phyloP scores from a whole-genome alignment of 805 yeast genomes.

The Candida verbasci region DNA sequence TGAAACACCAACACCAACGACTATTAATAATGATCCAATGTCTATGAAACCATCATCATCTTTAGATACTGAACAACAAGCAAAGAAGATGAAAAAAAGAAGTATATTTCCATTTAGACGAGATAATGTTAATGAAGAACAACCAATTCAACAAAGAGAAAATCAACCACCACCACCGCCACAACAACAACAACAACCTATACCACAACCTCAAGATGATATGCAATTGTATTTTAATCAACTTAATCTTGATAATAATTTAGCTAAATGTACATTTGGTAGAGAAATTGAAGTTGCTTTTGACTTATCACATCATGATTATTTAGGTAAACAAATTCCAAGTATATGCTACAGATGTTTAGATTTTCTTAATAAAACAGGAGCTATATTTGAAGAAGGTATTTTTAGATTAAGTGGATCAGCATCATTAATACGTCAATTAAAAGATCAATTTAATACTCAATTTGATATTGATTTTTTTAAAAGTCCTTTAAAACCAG shows the following conservation, averaged over 20 bases:
- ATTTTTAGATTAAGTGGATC: conserved; percentile 89
- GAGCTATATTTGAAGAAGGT: conserved; percentile 85
- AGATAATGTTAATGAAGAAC: conserved; percentile 5
- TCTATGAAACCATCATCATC: conserved; percentile 4
- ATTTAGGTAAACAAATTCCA: conserved; percentile 54
- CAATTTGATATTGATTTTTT: conserved; percentile 66
- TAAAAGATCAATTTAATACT: conserved; percentile 66
- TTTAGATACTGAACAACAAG: conserved; percentile 2
- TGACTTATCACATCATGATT: conserved; percentile 45
- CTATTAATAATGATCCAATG: conserved; percentile 4
- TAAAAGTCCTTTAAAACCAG: conserved; percentile 45
- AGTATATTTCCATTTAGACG: conserved; percentile 52
- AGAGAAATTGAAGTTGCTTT: conserved; percentile 52
- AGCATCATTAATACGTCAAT: conserved; percentile 63
- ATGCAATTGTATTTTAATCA: conserved; percentile 30
- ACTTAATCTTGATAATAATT: conserved; percentile 30
- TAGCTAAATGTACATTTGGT: conserved; percentile 54
- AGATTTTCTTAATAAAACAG: conserved; percentile 56
- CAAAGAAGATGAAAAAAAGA: conserved; percentile 48
- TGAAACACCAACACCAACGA: background rate
- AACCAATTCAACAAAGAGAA: background rate
- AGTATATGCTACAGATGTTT: conserved; percentile 74
- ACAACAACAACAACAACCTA: background rate
- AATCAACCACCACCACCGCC: conserved; percentile 1
- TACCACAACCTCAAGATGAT: conserved; percentile 7